Percentiles rank a stretch among this genome's conserved stretches.
phyloP scores from a whole-genome alignment of 192 early-diverging fungal species.

The Kappamyces sp. region DNA sequence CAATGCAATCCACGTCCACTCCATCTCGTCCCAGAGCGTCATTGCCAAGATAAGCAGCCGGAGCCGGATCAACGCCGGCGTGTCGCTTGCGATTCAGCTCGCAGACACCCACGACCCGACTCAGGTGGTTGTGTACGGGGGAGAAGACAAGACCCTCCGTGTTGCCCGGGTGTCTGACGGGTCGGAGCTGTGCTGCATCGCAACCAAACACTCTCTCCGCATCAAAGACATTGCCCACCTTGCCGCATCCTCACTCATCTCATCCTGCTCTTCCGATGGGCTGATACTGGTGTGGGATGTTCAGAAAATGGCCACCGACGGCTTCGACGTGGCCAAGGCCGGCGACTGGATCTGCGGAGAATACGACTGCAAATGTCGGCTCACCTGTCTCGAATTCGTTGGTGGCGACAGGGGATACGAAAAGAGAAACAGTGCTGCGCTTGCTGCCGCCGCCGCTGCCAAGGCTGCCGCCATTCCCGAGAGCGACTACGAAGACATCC shows the following conservation, averaged over 20 bases:
- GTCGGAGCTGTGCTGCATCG: no score
- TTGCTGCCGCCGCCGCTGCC: no score
- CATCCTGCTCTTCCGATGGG: constrained; percentile 45
- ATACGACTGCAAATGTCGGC: constrained; percentile 40
- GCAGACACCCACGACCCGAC: constrained; percentile 7
- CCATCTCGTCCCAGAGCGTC: constrained; percentile 12
- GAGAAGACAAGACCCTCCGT: constrained; percentile 30
- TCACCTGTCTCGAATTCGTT: constrained; percentile 35
- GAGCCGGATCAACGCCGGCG: constrained; percentile 4
- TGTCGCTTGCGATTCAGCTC: background rate
- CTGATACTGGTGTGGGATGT: constrained; percentile 43
- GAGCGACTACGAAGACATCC: constrained; percentile 14
- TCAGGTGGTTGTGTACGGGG: constrained; percentile 27
- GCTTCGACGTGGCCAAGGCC: constrained; percentile 20
- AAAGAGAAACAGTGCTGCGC: no score
- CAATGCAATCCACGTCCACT: constrained; percentile 23
- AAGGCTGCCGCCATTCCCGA: constrained; percentile 4
- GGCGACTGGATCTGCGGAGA: background rate
- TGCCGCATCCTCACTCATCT: constrained; percentile 14
- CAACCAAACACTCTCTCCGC: constrained; percentile 32
- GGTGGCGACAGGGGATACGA: no score
- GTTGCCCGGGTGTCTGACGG: constrained; percentile 23
- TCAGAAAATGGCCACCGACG: background rate
- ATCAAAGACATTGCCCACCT: constrained; percentile 41
- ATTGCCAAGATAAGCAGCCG: constrained; percentile 3